These are phyloP conservation scores for Neurospora sp. DNA, from an alignment of 2,329 filamentous ascomycete species.

Conservation along the genomic window DNA sequence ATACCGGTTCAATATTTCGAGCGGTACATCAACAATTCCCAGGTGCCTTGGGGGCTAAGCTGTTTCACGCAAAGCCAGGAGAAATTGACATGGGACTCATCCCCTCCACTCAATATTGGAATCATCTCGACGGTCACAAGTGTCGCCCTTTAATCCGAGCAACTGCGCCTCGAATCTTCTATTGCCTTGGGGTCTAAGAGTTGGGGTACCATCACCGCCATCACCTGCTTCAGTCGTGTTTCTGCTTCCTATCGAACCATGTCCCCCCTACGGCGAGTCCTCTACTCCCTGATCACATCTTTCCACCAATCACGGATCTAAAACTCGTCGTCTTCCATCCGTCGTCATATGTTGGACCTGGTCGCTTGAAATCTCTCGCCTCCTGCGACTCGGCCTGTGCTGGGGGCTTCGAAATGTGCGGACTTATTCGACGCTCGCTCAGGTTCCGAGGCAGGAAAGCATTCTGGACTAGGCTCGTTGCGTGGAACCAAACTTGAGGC, in stretches of 20 bases:
- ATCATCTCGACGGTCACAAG: not conserved
- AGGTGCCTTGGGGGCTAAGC: not conserved
- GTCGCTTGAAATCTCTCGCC: not conserved
- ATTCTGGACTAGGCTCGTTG: not conserved
- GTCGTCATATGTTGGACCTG: not conserved
- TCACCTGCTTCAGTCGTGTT: not conserved
- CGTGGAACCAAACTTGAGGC: not conserved
- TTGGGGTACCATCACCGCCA: not conserved
- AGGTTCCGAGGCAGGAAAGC: not conserved
- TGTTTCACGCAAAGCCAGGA: not conserved
- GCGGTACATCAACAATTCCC: not conserved
- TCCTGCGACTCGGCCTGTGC: not conserved
- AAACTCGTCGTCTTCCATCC: not conserved
- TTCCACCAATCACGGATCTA: not conserved
- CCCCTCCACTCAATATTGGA: not conserved
- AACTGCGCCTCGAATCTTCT: not conserved
- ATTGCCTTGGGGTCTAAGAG: not conserved
- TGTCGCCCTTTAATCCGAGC: not conserved
- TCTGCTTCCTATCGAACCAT: not conserved
- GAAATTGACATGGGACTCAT: not conserved
- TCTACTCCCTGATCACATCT: not conserved
- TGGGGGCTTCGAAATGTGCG: not conserved
- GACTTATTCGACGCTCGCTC: not conserved
- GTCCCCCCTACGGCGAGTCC: not conserved
- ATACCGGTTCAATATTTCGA: not conserved